phyloP scores from a whole-genome alignment of 768 basidiomycete species.

The Asterophora parasitica region DNA sequence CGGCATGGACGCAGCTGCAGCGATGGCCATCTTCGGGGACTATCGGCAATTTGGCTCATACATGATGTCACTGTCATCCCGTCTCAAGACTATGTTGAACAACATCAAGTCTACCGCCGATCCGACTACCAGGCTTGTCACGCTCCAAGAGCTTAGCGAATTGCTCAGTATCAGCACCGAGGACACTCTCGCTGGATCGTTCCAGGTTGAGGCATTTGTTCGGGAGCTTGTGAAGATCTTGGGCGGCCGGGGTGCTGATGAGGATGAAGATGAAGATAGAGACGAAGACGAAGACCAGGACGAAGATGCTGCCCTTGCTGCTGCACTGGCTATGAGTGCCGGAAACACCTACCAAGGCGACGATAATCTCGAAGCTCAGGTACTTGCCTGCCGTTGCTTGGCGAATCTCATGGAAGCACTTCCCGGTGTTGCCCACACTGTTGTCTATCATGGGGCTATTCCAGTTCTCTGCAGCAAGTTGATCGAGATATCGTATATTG shows the following conservation, averaged over 20 bases:
- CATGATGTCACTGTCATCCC: slow-evolving; percentile 83
- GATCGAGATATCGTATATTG: slow-evolving; percentile 95
- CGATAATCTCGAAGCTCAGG: slow-evolving; percentile 89
- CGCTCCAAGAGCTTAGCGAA: slow-evolving; percentile 93
- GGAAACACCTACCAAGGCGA: slow-evolving; percentile 69
- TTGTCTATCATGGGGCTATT: slow-evolving; percentile 98
- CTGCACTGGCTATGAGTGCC: slow-evolving; percentile 79
- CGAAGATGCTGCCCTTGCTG: slow-evolving; percentile 86
- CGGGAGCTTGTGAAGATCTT: slow-evolving; percentile 89
- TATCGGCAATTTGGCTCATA: slow-evolving; percentile 88
- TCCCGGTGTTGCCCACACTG: slow-evolving; percentile 93
- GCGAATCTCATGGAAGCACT: slow-evolving; percentile 99
- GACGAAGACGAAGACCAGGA: slow-evolving; percentile 63
- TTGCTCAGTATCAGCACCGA: slow-evolving; percentile 94
- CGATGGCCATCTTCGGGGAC: slow-evolving; percentile 80
- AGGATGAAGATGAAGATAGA: slow-evolving; percentile 70
- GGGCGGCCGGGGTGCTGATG: slow-evolving; percentile 70
- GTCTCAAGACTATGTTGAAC: slow-evolving; percentile 86
- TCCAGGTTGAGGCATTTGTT: slow-evolving; percentile 89
- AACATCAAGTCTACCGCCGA: slow-evolving; percentile 85
- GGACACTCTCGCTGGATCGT: slow-evolving; percentile 94
- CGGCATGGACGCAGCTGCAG: slow-evolving; percentile 63
- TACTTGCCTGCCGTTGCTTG: slow-evolving; percentile 92
- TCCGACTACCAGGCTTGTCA: slow-evolving; percentile 80
- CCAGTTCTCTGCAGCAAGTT: slow-evolving; percentile 96